Base-by-base conservation (phyloP, 805 yeast species). In the Saccharomyces paradoxus region DNA sequence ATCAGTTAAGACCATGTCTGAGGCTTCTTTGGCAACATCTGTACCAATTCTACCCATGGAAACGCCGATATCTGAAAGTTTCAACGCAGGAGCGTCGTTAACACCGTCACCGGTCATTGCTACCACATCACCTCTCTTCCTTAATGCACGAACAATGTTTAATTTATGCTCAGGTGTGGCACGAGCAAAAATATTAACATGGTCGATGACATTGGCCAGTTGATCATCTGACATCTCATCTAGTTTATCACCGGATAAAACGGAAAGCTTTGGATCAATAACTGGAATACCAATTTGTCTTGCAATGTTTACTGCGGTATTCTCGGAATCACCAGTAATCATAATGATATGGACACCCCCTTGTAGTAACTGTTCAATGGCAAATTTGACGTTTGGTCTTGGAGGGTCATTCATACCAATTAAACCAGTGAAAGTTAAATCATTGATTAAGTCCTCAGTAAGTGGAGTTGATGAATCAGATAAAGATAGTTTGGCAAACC, bases 81-180 rank as follows among this genome's bases (percentile, higher is more conserved):
- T 91, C 63, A 92, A 78, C 4, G 98, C 97, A n/a, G 98, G 98
- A 0, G 98, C 98, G 76, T 91, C 98, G 70, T 91, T 91, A 13
- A 92, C 97, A 73, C 98, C 98, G 72, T 91, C 98, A 62, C 99
- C 99, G n/a, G 98, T 91, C 97, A 92, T 91, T 26, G 97, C 99
- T 52, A 92, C 98, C 58, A 92, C 84, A 69, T 92, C 96, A 51
- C 97, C 97, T 67, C 96, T 81, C 68, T 81, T 80, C 69, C 91
- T 96, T 59, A 91, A 77, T 0, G 97, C 97, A 65, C 87, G 82
- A 32, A 91, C 96, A 70, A 91, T 91, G 56, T 87, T 79, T 58
- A 91, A 85, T 68, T 91, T 91, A 71, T 91, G 96, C 67, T 90
- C 96, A 0, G 97, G 97, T 1, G 97, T 86, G 8, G 97, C 90